phyloP scores from a whole-genome alignment of 2,329 filamentous ascomycete species.

The Aspergillus candidus region DNA sequence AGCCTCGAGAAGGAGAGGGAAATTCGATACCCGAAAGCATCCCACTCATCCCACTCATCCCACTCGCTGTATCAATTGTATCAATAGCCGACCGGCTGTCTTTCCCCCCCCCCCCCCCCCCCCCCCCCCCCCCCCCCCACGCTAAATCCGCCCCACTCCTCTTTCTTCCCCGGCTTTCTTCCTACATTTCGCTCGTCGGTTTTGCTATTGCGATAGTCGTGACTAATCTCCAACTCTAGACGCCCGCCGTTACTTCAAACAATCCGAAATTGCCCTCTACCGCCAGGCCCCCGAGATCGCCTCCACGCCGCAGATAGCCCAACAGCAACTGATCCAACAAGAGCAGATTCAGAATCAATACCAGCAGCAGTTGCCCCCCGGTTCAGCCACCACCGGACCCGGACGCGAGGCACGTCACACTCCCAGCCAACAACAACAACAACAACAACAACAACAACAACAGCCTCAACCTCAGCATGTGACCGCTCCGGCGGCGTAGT shows the following conservation, averaged over 20 bases:
- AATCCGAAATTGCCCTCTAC: constrained; percentile 96
- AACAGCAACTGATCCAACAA: constrained; percentile 37
- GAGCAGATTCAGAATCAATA: constrained; percentile 31
- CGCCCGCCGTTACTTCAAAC: constrained; percentile 95
- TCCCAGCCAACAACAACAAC: no score
- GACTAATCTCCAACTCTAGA: constrained; percentile 48
- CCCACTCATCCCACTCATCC: constrained; percentile 18
- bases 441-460: no score
- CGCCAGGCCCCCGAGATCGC: constrained; percentile 58
- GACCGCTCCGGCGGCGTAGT: constrained; percentile 23
- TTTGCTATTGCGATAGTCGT: constrained; percentile 7
- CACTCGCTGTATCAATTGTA: constrained; percentile 19
- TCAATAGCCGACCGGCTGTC: constrained; percentile 33
- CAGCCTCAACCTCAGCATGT: constrained; percentile 9
- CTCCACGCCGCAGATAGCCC: constrained; percentile 34
- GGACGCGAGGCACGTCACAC: constrained; percentile 19
- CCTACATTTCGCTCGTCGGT: constrained; percentile 1
- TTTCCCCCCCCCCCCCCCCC: no score
- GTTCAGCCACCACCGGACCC: constrained; percentile 30
- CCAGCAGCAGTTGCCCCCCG: constrained; percentile 32
- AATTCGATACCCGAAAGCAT: background rate
- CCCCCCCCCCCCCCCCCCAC: no score
- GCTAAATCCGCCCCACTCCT: constrained; percentile 23
- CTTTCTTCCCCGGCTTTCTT: constrained; percentile 11
- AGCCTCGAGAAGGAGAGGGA: constrained; percentile 1